Base-by-base conservation (phyloP, 75 land plant species). In the Azolla pinnata region DNA sequence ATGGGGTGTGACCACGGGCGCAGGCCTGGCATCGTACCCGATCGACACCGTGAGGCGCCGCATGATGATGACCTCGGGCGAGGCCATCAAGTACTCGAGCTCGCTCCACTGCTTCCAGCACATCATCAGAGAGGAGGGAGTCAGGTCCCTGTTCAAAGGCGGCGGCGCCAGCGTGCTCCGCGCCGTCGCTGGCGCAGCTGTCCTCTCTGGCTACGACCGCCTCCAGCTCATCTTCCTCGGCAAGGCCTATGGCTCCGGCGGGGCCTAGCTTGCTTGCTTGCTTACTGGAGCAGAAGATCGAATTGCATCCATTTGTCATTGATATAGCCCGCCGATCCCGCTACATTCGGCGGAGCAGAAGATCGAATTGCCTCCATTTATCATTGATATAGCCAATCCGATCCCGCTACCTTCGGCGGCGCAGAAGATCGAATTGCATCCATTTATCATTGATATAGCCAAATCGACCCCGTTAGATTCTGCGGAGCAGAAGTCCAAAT, bases 1-100 rank as follows among this genome's bases (percentile, higher is more conserved):
- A 12, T 69, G 77, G 73, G 46, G 67, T 21, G 57, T 63, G 9
- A 68, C 76, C 14, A 74, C 46, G 19, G 61, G 60, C 19, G 76
- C 76, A 30, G 72, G 76, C 9, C 66, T 74, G 16, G 72, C 72
- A 7, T 68, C 76, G 0, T 74, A 74, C 33, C 76, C 76, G 0
- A 52, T 74, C 31, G 76, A 74, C 49, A 74, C 76, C 0, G 73
- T 74, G 1, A 42, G 76, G 0, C 51, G 76, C 16, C 48, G 76
- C 17, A 74, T 74, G 76, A 74, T 74, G 76, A 74, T 74, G 76
- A 73, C 76, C 10, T 73, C 76, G 12, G 72, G 74, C 3, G 75
- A 73, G 16, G 71, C 70, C 34, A 65, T 62, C 24, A 73, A 73
- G 65, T 73, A 73, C 54, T 60, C 47, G 66, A 55, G 56, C 56